Base-by-base conservation (phyloP, 257 asterid species). In the Solanum phureja region DNA sequence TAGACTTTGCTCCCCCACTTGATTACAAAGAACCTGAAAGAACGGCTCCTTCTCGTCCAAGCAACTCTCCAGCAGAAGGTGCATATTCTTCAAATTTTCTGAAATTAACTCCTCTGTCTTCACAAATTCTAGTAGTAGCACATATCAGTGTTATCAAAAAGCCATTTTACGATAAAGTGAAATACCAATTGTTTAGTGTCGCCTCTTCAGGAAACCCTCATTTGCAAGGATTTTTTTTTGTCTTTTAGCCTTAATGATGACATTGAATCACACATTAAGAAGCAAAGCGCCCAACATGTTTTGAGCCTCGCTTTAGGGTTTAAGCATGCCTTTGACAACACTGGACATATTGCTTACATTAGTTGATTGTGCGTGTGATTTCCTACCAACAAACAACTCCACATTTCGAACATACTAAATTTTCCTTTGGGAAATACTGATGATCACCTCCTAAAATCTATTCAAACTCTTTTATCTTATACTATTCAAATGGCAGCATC, bases 1-100 rank as follows among this genome's bases (percentile, higher is more conserved):
- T 97, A 89, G 99, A 97, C 92, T 97, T 97, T 87, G 98, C 99
- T 87, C 99, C 99, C 86, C 99, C 99, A 42, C 97, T 97, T 85
- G 99, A 97, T 89, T 97, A 97, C 90, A 95, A 92, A 91, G 99
- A 97, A 90, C 99, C 99, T 69, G 99, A 97, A 91, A 96, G 75
- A 88, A 94, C 95, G 83, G 89, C 91, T 11, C 82, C 68, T 33
- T 62, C 97, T 62, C 66, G 87, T 82, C 89, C 93, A 34, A 91
- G 92, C 93, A 95, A 95, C 92, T 91, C 94, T 86, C 92, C 92
- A 16, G 97, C 91, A 37, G 95, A 90, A 92, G 95, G 98, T 95
- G 73, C 88, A 69, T 74, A 76, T 38, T 76, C 64, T 87, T 82
- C 71, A 82, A 82, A 82, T 49, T 29, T 82, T 29, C 31, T 82